Conservation (phyloP, 495 filamentous ascomycete species). For the Tetracladium setigerum region DNA sequence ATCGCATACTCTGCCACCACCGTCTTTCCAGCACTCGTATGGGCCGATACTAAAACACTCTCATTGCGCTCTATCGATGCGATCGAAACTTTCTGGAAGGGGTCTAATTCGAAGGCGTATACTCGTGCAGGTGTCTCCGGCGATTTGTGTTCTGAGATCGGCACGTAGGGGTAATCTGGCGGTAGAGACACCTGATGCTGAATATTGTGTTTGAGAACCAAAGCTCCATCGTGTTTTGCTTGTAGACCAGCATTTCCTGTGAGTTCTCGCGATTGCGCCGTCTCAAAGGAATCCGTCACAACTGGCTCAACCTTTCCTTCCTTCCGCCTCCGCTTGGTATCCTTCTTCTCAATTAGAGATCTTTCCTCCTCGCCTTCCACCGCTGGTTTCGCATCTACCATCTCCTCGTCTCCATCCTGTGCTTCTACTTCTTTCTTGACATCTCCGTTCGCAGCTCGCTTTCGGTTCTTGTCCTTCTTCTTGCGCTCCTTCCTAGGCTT, state of each 20-base stretch:
- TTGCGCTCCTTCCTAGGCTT: constrained; percentile 26
- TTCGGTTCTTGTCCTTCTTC: constrained; percentile 55
- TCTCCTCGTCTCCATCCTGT: constrained; percentile 38
- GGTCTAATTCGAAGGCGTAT: constrained; percentile 88
- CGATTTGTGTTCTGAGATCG: constrained; percentile 81
- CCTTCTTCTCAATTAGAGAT: constrained; percentile 36
- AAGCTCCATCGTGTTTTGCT: constrained; percentile 43
- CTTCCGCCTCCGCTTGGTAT: constrained; percentile 67
- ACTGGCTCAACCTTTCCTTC: constrained; percentile 71
- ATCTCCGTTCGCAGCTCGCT: constrained; percentile 74
- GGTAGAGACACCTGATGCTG: constrained; percentile 96
- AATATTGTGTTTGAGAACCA: constrained; percentile 91
- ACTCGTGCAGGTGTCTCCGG: constrained; percentile 75
- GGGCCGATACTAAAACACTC: constrained; percentile 92
- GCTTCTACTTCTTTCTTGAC: constrained; percentile 47
- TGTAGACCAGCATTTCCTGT: constrained; percentile 77
- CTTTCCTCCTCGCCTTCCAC: constrained; percentile 24
- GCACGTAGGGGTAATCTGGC: constrained; percentile 86
- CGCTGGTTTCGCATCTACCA: constrained; percentile 36
- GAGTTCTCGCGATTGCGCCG: constrained; percentile 87
- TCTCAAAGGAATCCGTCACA: constrained; percentile 89
- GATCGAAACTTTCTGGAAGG: constrained; percentile 91
- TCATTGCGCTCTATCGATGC: constrained; percentile 90
- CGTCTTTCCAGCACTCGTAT: constrained; percentile 96
- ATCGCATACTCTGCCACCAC: constrained; percentile 98